Evolutionary conservation across 1,284 basidiomycete genomes (phyloP), one percentile per base, ranked within the genome.

Genomic region (Leccinum variabile): DNA sequence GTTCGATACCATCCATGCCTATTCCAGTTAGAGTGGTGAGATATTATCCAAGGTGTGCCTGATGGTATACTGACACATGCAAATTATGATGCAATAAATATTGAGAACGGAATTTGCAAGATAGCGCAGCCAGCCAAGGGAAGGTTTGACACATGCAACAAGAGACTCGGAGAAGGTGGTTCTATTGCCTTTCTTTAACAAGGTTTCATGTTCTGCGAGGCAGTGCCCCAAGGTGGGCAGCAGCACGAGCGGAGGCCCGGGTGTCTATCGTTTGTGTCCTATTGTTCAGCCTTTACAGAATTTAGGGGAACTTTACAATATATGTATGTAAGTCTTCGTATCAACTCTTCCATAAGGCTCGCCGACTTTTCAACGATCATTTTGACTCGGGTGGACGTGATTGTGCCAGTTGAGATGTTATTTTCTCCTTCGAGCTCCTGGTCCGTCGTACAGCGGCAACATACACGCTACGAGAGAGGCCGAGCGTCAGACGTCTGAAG

Each of bases 391-490:
- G 44, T 18, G 18, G 22, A 11, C 44, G 11, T 11, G n/a, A 13
- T 46, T 3, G 18, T 46, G 11, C 18, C 44, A 22, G 11, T 46
- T 3, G 44, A 46, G 11, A 6, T 46, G 9, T 9, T 44, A 18
- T 44, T 3, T 44, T 44, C 41, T 44, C 41, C 41, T 18, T 44
- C 9, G 41, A 5, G n/a, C n/a, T 41, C 39, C 9, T n/a, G 41
- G 41, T 18, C 32, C 53, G 8, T 22, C 32, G 16, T 66, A 57
- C 49, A 63, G 13, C 6, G 18, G 1, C 30, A 69, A 35, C 11
- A 33, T 14, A 52, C 25, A 66, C 14, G 5, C 58, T 69, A 22
- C 14, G 28, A 37, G 39, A 32, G 11, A 44, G 14, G 37, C 22
- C 53, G 52, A 44, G 37, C 13, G 14, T 4, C n/a, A 52, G 25